A percentile compares a stretch with the other conserved stretches of the same genome.
phyloP scores from a whole-genome alignment of 2,329 filamentous ascomycete genomes.

The Fusarium sp. region DNA sequence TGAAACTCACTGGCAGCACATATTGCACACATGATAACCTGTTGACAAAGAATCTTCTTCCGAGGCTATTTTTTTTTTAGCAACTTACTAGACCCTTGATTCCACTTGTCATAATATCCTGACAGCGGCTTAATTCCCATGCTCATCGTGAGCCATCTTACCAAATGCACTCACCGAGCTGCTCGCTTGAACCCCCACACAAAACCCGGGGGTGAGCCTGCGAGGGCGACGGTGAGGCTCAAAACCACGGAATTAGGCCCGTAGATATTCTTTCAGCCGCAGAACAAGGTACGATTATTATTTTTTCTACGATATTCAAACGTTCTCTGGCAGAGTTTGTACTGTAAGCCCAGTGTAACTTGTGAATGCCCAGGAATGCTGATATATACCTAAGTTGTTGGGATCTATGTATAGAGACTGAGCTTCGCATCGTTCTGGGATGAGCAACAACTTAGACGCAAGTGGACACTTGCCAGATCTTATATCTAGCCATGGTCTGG shows the following conservation, averaged over 20 bases:
- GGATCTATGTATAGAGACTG: background rate
- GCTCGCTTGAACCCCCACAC: conserved; percentile 21
- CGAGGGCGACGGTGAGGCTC: conserved; percentile 34
- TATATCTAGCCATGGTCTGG: background rate
- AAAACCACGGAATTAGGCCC: background rate
- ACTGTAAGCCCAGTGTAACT: background rate
- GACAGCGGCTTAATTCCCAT: conserved; percentile 13
- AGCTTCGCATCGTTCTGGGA: background rate
- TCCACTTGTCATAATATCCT: conserved; percentile 21
- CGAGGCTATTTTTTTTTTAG: background rate
- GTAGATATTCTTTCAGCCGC: background rate
- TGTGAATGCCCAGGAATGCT: background rate
- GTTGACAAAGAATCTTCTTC: background rate
- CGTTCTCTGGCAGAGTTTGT: conserved; percentile 3
- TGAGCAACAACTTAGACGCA: background rate
- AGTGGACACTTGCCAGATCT: background rate
- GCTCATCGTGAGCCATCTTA: conserved; percentile 20
- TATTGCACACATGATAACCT: background rate
- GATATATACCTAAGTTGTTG: background rate
- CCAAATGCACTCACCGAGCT: conserved; percentile 41
- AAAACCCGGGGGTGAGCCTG: no score
- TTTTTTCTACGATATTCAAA: conserved; percentile 27
- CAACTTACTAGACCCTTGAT: background rate
- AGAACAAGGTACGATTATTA: conserved; percentile 5
- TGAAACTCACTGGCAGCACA: background rate